Conservation (phyloP, 176 grass and related monocot species). For the Typha latifolia region DNA sequence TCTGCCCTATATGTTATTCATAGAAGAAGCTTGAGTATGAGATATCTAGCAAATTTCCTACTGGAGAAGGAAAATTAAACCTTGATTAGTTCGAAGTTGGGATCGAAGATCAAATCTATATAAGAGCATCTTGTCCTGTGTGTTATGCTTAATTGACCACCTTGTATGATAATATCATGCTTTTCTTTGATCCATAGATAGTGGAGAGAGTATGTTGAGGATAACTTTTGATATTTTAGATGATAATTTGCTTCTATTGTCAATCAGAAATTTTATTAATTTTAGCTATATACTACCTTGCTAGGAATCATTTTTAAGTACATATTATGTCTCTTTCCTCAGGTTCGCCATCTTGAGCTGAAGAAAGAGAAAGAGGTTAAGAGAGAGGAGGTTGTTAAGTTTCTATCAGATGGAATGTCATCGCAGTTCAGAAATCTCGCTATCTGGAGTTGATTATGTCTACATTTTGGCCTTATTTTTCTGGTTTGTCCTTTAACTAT, state of each 20-base stretch:
- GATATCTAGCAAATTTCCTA: no score
- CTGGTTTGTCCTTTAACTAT: conserved; percentile 17
- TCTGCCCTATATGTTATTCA: no score
- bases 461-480: not conserved
- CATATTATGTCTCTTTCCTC: not conserved
- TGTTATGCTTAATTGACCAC: not conserved
- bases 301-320: not conserved
- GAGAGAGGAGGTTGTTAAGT: conserved; percentile 65
- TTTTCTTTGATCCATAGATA: not conserved
- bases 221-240: not conserved
- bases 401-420: conserved; percentile 76
- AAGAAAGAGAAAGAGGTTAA: conserved; percentile 75
- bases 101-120: not conserved
- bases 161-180: not conserved
- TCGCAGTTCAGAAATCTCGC: conserved; percentile 73
- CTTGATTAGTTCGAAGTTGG: no score
- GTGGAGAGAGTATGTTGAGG: no score
- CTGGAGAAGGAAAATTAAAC: no score
- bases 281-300: not conserved
- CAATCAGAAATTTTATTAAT: not conserved
- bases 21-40: no score
- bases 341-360: conserved; percentile 89
- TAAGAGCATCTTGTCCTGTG: not conserved
- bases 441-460: conserved; percentile 52
- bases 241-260: not conserved